Conservation (phyloP, 78 protist genomes). For the Bigelowiella natans region DNA sequence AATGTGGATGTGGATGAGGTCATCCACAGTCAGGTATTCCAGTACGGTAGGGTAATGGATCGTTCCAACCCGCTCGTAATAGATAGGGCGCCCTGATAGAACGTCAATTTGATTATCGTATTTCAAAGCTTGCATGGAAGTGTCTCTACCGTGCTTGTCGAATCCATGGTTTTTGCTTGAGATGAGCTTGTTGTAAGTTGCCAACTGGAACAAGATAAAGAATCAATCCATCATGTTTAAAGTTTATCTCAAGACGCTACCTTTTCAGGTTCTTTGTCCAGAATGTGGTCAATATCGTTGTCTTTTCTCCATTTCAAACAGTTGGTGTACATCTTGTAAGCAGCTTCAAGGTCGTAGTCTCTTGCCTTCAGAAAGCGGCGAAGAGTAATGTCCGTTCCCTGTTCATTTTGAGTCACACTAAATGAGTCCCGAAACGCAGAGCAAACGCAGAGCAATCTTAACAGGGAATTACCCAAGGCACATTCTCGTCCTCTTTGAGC, state of each 20-base stretch:
- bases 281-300: not conserved
- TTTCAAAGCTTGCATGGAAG: too few species aligned
- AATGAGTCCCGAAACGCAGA: not conserved
- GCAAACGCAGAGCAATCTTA: not conserved
- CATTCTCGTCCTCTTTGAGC: not conserved
- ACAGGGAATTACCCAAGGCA: not conserved
- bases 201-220: not conserved
- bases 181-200: not conserved
- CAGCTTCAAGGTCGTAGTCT: not conserved
- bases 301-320: not conserved
- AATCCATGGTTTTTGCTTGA: not conserved
- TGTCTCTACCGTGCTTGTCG: not conserved
- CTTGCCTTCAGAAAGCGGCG: not conserved
- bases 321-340: not conserved
- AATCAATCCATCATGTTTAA: not conserved
- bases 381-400: not conserved
- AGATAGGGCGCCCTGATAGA: not conserved
- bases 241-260: not conserved
- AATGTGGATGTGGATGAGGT: not conserved
- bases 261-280: not conserved
- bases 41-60: not conserved
- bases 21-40: not conserved
- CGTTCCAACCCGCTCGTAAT: not conserved
- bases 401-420: not conserved
- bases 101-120: too few species aligned